phyloP scores from a whole-genome alignment of 1,139 yeast species.

The Yamadazyma diospyri region DNA sequence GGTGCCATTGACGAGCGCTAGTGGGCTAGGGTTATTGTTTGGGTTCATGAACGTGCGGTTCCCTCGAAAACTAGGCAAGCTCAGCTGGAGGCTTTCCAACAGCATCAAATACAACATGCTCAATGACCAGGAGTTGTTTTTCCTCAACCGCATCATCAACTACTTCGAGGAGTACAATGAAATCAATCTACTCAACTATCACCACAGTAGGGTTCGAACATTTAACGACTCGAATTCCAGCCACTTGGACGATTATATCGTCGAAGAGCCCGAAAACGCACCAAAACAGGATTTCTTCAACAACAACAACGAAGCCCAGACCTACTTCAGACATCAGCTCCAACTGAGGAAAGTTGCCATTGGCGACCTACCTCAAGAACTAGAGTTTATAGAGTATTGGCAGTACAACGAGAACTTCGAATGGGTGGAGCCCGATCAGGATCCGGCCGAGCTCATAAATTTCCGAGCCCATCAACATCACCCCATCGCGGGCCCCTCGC shows the following conservation, averaged over 20 bases:
- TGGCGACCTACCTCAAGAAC: constrained; percentile 33
- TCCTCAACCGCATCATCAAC: constrained; percentile 30
- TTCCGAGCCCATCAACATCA: constrained; percentile 1
- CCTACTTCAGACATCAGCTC: constrained; percentile 21
- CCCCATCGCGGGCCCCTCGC: too few relatives aligned
- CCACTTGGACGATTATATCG: constrained; percentile 22
- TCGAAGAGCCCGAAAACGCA: constrained; percentile 23
- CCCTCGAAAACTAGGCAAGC: constrained; percentile 22
- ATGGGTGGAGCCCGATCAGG: constrained; percentile 51
- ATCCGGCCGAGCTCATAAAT: constrained; percentile 35
- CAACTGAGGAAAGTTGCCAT: constrained; percentile 28
- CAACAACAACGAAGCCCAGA: constrained; percentile 1
- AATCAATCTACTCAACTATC: constrained; percentile 36
- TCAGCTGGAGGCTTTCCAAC: constrained; percentile 35
- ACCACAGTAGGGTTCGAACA: constrained; percentile 29
- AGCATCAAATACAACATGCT: constrained; percentile 19
- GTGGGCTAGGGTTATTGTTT: not conserved
- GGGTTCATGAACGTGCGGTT: constrained; percentile 12
- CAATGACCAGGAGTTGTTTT: constrained; percentile 27
- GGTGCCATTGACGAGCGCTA: not conserved
- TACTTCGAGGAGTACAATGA: constrained; percentile 42
- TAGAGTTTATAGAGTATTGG: constrained; percentile 38
- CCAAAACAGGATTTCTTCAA: not conserved
- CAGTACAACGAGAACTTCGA: constrained; percentile 33
- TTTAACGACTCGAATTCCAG: constrained; percentile 18